Conservation (phyloP, 345 rosid species). For the Kernera saxatilis region DNA sequence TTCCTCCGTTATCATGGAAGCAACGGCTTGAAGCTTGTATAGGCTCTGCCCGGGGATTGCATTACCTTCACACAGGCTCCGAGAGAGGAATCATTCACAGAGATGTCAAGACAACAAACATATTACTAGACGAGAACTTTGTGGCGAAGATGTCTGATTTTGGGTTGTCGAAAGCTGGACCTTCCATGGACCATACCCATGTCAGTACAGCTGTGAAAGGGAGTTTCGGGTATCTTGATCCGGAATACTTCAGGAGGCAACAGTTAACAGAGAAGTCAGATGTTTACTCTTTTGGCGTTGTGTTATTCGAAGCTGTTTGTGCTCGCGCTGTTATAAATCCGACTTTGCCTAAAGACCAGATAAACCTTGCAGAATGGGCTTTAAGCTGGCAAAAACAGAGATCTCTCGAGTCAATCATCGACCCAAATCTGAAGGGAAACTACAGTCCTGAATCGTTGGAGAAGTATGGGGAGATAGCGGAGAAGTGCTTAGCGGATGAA, state of each 20-base stretch:
- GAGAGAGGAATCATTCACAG: constrained; percentile 86
- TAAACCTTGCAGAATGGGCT: constrained; percentile 95
- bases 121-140: constrained; percentile 64
- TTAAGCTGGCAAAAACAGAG: constrained; percentile 67
- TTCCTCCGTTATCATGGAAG: constrained; percentile 76
- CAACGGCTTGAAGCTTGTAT: constrained; percentile 77
- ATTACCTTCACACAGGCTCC: constrained; percentile 90
- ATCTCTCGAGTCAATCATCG: constrained; percentile 63
- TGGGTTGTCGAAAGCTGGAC: constrained; percentile 78
- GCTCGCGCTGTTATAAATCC: constrained; percentile 92
- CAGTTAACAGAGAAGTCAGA: constrained; percentile 89
- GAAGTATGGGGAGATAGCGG: constrained; percentile 87
- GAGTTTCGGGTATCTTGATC: constrained; percentile 88
- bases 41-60: constrained; percentile 83
- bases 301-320: constrained; percentile 75
- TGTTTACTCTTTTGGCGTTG: constrained; percentile 87
- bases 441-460: constrained; percentile 60
- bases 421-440: constrained; percentile 46
- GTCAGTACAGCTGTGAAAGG: constrained; percentile 97
- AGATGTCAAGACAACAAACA: constrained; percentile 89
- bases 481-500: constrained; percentile 78
- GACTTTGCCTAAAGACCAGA: constrained; percentile 82
- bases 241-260: constrained; percentile 78
- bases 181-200: constrained; percentile 84
- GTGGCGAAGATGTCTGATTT: constrained; percentile 94